Evolutionary conservation across 1,284 basidiomycete species (phyloP), one percentile per base, ranked within the genome.

Genomic region (Austroboletus novae-zelandiae): DNA sequence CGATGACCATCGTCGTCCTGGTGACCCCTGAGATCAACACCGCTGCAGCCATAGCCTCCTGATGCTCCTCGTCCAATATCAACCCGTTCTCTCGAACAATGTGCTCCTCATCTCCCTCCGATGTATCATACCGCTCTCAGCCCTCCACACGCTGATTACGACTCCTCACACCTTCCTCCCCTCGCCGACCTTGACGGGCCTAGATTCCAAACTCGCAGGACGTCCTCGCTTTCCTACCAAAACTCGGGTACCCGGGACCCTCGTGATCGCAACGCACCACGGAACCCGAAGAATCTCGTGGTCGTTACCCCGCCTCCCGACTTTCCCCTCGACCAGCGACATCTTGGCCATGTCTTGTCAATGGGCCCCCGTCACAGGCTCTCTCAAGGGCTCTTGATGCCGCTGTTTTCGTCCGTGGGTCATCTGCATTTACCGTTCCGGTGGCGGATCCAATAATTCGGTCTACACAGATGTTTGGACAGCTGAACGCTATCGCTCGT

Each of bases 401-500:
- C 88, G 9, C 72, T 91, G 35, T 82, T 85, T 61, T 80, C 87
- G 36, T 87, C 85, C 6, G 89, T 89, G 64, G 56, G 83, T 73
- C n/a, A 42, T 50, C 17, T 34, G 47, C 15, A 36, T n/a, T 35
- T 34, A 5, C 20, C 25, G 3, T 47, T 30, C 45, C 25, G 23
- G 10, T 35, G 40, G 20, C 37, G 13, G 11, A 25, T 9, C 3
- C 27, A 11, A 50, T 34, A n/a, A 43, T 25, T 43, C 42, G 42
- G 20, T n/a, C 32, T 50, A 23, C 29, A 42, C 42, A 91, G 89
- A 79, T 90, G 74, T 84, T 80, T 61, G 81, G 76, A 23, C 88
- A 91, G 67, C 71, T 91, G 31, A 75, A 77, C 44, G 85, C 86
- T 8, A 89, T 91, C 53, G 86, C 88, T 13, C 80, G 82, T 45